Percentiles rank a stretch among this genome's conserved stretches.
phyloP scores from a whole-genome alignment of 768 basidiomycete genomes.

The Leucocoprinus leucothites region DNA sequence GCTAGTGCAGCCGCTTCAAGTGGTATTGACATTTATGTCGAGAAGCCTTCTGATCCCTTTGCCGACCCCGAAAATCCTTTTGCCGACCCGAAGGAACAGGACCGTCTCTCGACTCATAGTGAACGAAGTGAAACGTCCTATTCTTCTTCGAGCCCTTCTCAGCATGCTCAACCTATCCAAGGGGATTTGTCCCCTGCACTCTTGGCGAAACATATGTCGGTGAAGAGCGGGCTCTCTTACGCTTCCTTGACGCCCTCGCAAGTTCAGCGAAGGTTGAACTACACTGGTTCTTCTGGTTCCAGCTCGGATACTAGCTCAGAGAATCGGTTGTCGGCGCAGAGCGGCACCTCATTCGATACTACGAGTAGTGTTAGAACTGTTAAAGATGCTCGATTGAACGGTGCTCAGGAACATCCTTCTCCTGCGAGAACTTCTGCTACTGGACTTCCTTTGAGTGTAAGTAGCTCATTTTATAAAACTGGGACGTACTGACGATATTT shows the following conservation, averaged over 20 bases:
- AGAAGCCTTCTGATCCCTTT: not conserved
- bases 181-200: not conserved
- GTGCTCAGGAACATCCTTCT: no score
- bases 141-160: slow-evolving; percentile 1
- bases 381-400: no score
- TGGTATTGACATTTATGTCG: not conserved
- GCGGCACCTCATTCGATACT: no score
- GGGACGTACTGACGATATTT: not conserved
- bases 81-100: not conserved
- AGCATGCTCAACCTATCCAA: not conserved
- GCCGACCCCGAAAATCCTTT: slow-evolving; percentile 9
- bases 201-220: not conserved
- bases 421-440: not conserved
- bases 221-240: slow-evolving; percentile 7
- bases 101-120: slow-evolving; percentile 5
- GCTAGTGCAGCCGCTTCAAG: not conserved
- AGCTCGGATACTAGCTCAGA: no score
- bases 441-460: not conserved
- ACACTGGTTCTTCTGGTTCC: no score
- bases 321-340: no score
- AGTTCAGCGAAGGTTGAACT: not conserved
- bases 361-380: no score
- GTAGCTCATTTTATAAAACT: not conserved
- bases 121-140: not conserved
- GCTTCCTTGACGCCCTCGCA: slow-evolving; percentile 7